Base-by-base conservation (phyloP, 192 early-diverging fungal species). In the Linnemannia hyalina region DNA sequence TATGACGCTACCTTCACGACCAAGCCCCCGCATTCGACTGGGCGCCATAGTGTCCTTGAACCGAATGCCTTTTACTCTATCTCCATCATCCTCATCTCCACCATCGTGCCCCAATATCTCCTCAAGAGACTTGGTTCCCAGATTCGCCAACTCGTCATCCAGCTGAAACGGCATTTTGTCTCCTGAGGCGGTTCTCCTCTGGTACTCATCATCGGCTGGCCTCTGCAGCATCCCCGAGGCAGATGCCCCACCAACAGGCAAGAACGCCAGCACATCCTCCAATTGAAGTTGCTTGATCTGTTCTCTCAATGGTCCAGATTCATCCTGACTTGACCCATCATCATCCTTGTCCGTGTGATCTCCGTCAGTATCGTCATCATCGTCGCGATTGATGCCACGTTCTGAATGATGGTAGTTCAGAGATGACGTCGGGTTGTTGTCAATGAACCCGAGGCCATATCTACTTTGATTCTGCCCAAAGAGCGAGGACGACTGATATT, bases 81-180 rank as follows among this genome's bases (percentile, higher is more conserved):
- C 32, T 3, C 35, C 41, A 44, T 76, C 75, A 49, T 85, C 78
- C 2, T 85, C 79, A 46, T 85, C 83, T 6, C 73, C 83, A 11
- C 70, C 84, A 70, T 81, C 75, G 47, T 86, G 74, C 20, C 74
- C 65, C 52, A 77, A 16, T 7, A 86, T 86, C 42, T 86, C 84
- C 29, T 77, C 84, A 20, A 86, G 47, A 11, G 79, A 38, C 49
- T 73, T 65, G 0, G 84, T 80, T 0, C 84, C 84, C 13, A 86
- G 68, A 46, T 65, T 81, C 20, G 84, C 84, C 6, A 86, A 54
- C 38, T 86, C 84, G 46, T 81, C 84, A 70, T 86, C 84, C 60
- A 86, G 26, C 20, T 81, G 78, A 35, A 86, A 86, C 8, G 80
- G 84, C 84, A 80, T 86, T 55, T 68, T 86, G 10, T 86, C 80